phyloP scores from a whole-genome alignment of 345 rosid genomes.

The Populus alba region DNA sequence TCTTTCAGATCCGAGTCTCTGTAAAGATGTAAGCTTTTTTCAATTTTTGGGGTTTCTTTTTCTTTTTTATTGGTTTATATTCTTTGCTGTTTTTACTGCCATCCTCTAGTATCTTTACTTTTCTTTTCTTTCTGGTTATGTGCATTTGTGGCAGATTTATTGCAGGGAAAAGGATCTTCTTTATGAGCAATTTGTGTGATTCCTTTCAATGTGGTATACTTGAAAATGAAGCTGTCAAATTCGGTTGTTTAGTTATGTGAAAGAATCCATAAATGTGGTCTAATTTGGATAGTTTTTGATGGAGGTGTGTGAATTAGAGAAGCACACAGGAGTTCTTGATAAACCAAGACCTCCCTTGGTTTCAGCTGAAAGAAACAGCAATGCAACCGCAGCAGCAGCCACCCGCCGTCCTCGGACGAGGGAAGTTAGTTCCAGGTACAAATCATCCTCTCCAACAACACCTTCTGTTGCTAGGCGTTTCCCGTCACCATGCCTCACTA shows the following conservation, averaged over 20 bases:
- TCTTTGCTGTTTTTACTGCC: conserved; percentile 35
- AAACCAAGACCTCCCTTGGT: conserved; percentile 56
- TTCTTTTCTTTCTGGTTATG: conserved; percentile 7
- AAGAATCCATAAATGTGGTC: conserved; percentile 50
- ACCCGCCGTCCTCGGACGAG: conserved; percentile 58
- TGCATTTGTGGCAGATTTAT: conserved; percentile 56
- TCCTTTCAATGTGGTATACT: conserved; percentile 34
- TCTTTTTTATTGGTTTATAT: conserved; percentile 19
- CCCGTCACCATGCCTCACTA: conserved; percentile 67
- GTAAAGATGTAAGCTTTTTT: conserved; percentile 50
- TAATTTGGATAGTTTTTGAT: conserved; percentile 52
- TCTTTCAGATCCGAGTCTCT: conserved; percentile 43
- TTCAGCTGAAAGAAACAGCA: conserved; percentile 69
- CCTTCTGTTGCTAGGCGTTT: conserved; percentile 49
- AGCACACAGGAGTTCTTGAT: conserved; percentile 50
- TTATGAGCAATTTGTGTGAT: conserved; percentile 35
- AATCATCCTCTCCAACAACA: conserved; percentile 63
- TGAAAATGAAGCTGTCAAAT: conserved; percentile 34
- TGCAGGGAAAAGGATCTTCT: conserved; percentile 50
- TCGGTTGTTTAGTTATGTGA: conserved; percentile 23
- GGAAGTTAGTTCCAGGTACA: conserved; percentile 80
- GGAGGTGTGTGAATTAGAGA: conserved; percentile 67
- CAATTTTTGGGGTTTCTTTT: conserved; percentile 10
- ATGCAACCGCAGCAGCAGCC: conserved; percentile 33
- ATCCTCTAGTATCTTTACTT: conserved; percentile 47